phyloP scores from a whole-genome alignment of 2,329 filamentous ascomycete species.

The Sordariomycetes sp. region DNA sequence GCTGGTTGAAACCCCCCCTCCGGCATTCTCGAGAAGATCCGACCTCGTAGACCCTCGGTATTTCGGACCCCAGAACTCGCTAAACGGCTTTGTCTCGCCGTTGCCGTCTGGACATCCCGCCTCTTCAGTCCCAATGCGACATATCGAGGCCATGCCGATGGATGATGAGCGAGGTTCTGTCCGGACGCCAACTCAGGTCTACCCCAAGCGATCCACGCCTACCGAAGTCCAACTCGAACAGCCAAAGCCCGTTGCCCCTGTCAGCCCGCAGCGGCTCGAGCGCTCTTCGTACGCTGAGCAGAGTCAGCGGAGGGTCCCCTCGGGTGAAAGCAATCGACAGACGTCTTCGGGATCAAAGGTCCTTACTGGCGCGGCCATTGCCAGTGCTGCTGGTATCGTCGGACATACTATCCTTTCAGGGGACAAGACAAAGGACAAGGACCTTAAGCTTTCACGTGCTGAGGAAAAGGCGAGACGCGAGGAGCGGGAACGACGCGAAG shows the following conservation, averaged over 20 bases:
- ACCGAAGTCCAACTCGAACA: slow-evolving; percentile 66
- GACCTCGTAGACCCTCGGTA: slow-evolving; percentile 36
- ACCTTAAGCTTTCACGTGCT: background rate
- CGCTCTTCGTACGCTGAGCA: slow-evolving; percentile 2
- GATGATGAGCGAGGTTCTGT: slow-evolving; percentile 40
- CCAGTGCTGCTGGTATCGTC: slow-evolving; percentile 34
- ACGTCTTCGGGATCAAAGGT: slow-evolving; percentile 14
- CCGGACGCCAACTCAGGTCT: slow-evolving; percentile 25
- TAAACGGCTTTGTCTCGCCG: slow-evolving; percentile 33
- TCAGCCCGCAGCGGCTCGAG: slow-evolving; percentile 37
- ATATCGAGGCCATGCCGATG: slow-evolving; percentile 52
- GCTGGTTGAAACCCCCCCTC: background rate
- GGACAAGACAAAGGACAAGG: background rate
- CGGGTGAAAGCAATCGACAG: background rate
- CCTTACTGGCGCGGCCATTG: slow-evolving; percentile 29
- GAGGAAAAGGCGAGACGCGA: background rate
- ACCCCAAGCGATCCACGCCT: slow-evolving; percentile 24
- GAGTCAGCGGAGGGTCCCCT: background rate
- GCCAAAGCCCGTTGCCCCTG: slow-evolving; percentile 64
- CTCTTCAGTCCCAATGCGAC: background rate
- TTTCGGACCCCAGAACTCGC: slow-evolving; percentile 49
- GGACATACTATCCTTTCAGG: slow-evolving; percentile 13
- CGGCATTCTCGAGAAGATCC: background rate
- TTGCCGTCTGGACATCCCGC: background rate
- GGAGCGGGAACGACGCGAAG: background rate